Percentiles rank a stretch among this genome's conserved stretches.
phyloP scores from a whole-genome alignment of 306 rosid genomes.

The Dalbergia oliveri region DNA sequence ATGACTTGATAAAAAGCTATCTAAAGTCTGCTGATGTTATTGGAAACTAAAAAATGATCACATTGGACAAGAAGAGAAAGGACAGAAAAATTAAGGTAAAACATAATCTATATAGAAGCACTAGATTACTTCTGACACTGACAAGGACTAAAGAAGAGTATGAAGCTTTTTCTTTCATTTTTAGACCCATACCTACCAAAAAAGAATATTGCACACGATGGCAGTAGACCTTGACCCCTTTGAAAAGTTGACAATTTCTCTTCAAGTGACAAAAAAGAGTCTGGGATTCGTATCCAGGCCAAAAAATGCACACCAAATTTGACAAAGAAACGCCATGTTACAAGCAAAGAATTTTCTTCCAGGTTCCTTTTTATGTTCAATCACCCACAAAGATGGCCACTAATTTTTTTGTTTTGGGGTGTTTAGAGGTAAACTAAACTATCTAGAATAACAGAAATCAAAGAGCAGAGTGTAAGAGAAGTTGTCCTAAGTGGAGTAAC shows the following conservation, averaged over 20 bases:
- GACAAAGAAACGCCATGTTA: not conserved
- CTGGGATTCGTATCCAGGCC: not conserved
- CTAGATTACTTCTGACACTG: constrained; percentile 11
- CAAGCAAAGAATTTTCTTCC: too few species aligned
- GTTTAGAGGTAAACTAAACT: constrained; percentile 14
- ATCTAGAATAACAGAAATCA: constrained; percentile 14
- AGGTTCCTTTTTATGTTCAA: too few species aligned
- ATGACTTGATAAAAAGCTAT: constrained; percentile 29
- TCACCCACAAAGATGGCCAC: too few species aligned
- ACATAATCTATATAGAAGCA: constrained; percentile 25
- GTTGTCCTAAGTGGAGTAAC: not conserved
- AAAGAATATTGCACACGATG: constrained; percentile 3
- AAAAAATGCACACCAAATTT: constrained; percentile 7
- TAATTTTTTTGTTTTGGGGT: not conserved
- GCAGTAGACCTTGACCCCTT: constrained; percentile 2
- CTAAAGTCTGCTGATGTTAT: not conserved
- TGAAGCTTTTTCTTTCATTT: constrained; percentile 17
- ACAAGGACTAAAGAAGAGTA: constrained; percentile 11
- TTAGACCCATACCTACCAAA: not conserved
- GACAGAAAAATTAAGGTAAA: constrained; percentile 19
- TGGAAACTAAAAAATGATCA: not conserved
- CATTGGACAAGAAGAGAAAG: constrained; percentile 3
- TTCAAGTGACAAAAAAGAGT: constrained; percentile 23
- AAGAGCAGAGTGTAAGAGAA: constrained; percentile 1
- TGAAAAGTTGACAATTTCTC: constrained; percentile 34